Base-by-base conservation (phyloP, 2,329 filamentous ascomycete species). In the Xylariaceae sp. region DNA sequence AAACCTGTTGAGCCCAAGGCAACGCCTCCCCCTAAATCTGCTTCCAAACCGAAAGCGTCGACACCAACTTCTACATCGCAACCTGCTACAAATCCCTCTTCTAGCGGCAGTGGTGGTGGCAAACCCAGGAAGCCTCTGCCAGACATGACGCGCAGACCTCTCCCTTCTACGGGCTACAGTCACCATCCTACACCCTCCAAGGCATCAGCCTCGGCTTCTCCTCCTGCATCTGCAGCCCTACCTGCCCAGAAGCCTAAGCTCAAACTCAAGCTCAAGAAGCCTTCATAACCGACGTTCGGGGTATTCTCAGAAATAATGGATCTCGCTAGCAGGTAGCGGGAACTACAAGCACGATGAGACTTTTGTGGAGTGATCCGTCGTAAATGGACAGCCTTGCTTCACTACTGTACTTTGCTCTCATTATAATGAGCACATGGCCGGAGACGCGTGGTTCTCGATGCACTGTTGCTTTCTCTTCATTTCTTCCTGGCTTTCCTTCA, bases 261-360 rank as follows among this genome's bases (percentile, higher is more conserved):
- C 14, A 67, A 66, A 52, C 61, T 67, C 49, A 67, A 65, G 50
- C 36, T 66, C 38, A 67, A 61, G 48, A 49, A 56, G 5, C 33
- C 51, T 47, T 45, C 51, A 36, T 31, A 15, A 33, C 46, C 17
- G 18, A 41, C 30, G 11, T 45, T 42, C 12, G 22, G 7, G 22
- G 7, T 27, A 27, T 27, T 27, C 22, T 5, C 22, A 27, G 22
- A 27, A 27, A 27, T 27, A 27, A 27, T 7, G 22, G 7, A 27
- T 27, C 22, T 27, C 22, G 22, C 22, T 27, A 27, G 22, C 22
- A 27, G 22, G 22, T 27, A 27, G 22, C 22, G 22, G 22, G 22
- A 27, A 27, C 22, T 27, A 7, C 22, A 27, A 27, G 22, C 22
- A 7, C 22, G 22, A 27, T 7, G 7, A 27, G 22, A 7, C 22